Base-by-base conservation (phyloP, 140 eudicot species). In the Cichorium intybus region DNA sequence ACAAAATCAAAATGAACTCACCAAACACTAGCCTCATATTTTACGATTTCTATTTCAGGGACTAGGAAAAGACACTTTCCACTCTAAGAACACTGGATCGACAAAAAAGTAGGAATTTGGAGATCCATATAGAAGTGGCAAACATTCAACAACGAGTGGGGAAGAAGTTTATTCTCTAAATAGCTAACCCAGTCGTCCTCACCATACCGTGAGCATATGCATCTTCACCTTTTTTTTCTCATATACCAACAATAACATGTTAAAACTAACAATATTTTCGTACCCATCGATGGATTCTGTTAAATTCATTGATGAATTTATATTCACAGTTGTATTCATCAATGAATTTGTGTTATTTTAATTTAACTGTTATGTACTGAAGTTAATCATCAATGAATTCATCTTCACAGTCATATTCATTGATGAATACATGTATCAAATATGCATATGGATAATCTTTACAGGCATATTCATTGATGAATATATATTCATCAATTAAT, bases 121-220 rank as follows among this genome's bases (percentile, higher is more conserved):
- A 65, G 58, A 75, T 60, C 80, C 66, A 60, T 74, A 79, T 60
- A 82, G 79, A 71, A 75, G 70, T 75, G 68, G 64, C 59, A 78
- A 67, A 50, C 79, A 81, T 37, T 72, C 73, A 58, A 47, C 62
- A 70, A 51, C 77, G 79, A 90, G 96, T 84, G 97, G 85, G 64
- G 96, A 83, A 78, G 89, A 91, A 80, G 84, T 77, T 58, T 91
- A 91, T 66, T 69, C 96, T 59, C 83, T 90, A 28, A 71, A 81
- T 24, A 75, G 22, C 23, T 77, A 62, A 11, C 24, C 77, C 55
- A 62, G 47, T 66, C 68, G 18, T 57, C 73, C 87, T 70, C 80
- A 76, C 20, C 62, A 56, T 60, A 55, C 70, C 26, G 90, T 82
- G 24, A 82, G 87, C 59, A 57, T 66, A 56, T 58, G 20, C 34